These are phyloP conservation scores for Botrytis hyacinthi DNA, from an alignment of 2,329 filamentous ascomycete genomes.

Conservation along the genomic window DNA sequence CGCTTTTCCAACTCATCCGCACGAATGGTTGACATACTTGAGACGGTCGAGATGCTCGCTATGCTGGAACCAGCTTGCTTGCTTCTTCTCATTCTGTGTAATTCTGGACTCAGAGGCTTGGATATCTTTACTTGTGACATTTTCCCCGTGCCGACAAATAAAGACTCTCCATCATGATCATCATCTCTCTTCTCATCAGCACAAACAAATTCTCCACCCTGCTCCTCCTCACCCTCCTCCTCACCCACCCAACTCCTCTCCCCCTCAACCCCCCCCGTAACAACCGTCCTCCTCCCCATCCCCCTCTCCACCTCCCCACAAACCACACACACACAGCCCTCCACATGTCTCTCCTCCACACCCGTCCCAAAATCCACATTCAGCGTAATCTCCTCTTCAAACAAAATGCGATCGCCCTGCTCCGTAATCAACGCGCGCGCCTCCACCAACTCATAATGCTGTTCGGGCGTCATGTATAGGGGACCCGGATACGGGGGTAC, in stretches of 20 bases:
- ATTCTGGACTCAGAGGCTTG: not conserved
- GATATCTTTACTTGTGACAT: not conserved
- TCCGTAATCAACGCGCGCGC: not conserved
- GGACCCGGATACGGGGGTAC: not conserved
- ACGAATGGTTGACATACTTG: not conserved
- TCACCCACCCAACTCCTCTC: too few species aligned
- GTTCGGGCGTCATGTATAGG: not conserved
- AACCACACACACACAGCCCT: not conserved
- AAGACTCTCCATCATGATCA: not conserved
- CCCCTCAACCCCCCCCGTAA: not conserved
- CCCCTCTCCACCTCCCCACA: not conserved
- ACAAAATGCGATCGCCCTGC: not conserved
- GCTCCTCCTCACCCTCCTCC: too few species aligned
- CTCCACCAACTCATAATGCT: not conserved
- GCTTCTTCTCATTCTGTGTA: not conserved
- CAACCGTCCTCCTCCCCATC: not conserved
- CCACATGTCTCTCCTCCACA: not conserved
- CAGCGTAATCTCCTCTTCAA: not conserved
- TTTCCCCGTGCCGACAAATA: not conserved
- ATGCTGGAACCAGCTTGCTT: not conserved
- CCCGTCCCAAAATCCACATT: conserved; percentile 10
- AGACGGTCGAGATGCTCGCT: not conserved
- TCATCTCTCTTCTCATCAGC: not conserved
- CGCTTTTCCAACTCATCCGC: not conserved
- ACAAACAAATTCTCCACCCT: not conserved